Evolutionary conservation across 768 basidiomycete species (phyloP).

Genomic region (Mycena indigotica): DNA sequence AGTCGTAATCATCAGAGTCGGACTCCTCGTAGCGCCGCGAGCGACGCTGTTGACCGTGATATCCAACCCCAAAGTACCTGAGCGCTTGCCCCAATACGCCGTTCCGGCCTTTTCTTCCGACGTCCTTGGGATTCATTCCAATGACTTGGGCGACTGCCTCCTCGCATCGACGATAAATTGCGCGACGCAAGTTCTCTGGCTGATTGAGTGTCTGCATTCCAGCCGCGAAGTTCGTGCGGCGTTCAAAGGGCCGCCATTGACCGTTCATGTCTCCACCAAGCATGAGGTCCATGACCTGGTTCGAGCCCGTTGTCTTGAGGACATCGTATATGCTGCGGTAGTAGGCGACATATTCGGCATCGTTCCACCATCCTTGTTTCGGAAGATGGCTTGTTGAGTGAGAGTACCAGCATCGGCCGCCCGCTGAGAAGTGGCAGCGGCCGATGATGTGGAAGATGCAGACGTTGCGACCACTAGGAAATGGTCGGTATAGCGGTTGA

Average conservation of each 20-base stretch:
- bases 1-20: not conserved
- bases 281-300: not conserved
- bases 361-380: not conserved
- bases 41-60: not conserved
- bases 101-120: not conserved
- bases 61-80: not conserved
- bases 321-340: not conserved
- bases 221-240: not conserved
- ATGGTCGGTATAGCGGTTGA: no score
- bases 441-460: not conserved
- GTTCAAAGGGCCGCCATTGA: not conserved
- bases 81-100: not conserved
- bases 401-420: not conserved
- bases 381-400: not conserved
- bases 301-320: not conserved
- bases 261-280: constrained; percentile 5
- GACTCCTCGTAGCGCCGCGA: not conserved
- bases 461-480: not conserved
- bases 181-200: not conserved
- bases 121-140: not conserved
- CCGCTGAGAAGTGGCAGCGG: not conserved
- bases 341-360: not conserved
- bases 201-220: not conserved
- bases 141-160: not conserved
- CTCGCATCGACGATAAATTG: not conserved